phyloP scores from a whole-genome alignment of 2,329 filamentous ascomycete species.

The Pseudocercospora crystallina region DNA sequence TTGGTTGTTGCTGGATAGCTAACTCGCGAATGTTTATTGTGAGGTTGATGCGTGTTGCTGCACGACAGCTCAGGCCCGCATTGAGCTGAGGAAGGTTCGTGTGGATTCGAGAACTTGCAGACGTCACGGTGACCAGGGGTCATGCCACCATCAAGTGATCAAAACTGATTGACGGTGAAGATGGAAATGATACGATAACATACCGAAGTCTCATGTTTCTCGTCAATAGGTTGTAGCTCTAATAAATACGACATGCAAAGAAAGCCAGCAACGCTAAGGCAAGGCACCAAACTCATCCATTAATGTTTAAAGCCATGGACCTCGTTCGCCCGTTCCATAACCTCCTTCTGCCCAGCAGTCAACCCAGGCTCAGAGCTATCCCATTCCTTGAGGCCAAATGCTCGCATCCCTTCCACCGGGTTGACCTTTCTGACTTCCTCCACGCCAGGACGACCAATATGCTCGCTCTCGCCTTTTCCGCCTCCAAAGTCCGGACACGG shows the following conservation, averaged over 20 bases:
- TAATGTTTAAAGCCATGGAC: conserved; percentile 48
- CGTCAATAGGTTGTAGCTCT: no score
- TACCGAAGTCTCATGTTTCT: no score
- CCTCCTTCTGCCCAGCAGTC: conserved; percentile 51
- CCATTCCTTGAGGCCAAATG: conserved; percentile 55
- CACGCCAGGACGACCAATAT: conserved; percentile 43
- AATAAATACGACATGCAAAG: no score
- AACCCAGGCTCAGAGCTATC: conserved; percentile 51
- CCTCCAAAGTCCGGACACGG: conserved; percentile 51
- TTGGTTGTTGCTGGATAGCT: no score
- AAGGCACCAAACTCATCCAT: no score
- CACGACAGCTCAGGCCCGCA: no score
- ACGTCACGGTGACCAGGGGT: conserved; percentile 1
- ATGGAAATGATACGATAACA: no score
- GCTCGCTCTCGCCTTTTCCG: conserved; percentile 62
- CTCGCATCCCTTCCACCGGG: conserved; percentile 51
- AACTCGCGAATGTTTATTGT: no score
- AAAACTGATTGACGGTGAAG: neutral
- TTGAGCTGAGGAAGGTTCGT: conserved; percentile 3
- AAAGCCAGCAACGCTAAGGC: no score
- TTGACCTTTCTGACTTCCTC: conserved; percentile 39
- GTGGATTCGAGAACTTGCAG: conserved; percentile 4
- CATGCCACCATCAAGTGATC: neutral
- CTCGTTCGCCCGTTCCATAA: conserved; percentile 55
- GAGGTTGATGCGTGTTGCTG: no score